These are phyloP conservation scores for Rosa hybrid DNA, from an alignment of 331 rosid genomes.

Conservation along the genomic window DNA sequence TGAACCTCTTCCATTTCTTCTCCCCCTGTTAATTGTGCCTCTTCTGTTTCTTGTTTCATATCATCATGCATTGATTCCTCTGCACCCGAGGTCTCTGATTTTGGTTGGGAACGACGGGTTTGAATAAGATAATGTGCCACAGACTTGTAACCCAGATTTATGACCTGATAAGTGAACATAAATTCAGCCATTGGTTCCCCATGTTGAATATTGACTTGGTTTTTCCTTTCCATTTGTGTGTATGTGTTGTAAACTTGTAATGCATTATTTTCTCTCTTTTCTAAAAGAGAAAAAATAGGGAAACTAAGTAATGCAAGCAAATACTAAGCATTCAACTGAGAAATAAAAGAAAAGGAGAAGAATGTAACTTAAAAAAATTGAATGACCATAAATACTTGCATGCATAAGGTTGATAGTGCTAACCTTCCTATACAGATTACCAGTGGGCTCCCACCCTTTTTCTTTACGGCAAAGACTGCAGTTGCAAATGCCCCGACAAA, in stretches of 20 bases:
- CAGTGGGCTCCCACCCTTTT: conserved; percentile 81
- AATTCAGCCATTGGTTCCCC: conserved; percentile 22
- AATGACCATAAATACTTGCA: not conserved
- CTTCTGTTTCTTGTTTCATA: conserved; percentile 17
- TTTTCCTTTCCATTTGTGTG: not conserved
- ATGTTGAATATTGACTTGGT: not conserved
- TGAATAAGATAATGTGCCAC: conserved; percentile 87
- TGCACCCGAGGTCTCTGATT: conserved; percentile 27
- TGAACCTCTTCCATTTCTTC: conserved; percentile 1
- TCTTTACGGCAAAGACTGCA: conserved; percentile 65
- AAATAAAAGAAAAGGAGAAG: not conserved
- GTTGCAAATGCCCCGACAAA: conserved; percentile 77
- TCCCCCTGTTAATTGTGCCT: not conserved
- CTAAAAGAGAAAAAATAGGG: not conserved
- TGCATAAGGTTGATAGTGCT: conserved; percentile 13
- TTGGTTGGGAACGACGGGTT: conserved; percentile 30
- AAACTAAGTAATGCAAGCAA: not conserved
- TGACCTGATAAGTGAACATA: conserved; percentile 39
- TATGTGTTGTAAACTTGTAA: not conserved
- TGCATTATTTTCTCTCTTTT: not conserved
- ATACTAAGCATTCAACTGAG: not conserved
- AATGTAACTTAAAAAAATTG: not conserved
- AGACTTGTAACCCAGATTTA: conserved; percentile 71
- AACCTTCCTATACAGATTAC: conserved; percentile 67
- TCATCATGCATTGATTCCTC: conserved; percentile 25